Evolutionary conservation across 176 grass and related monocot species (phyloP).

Genomic region (Oryza meridionalis): DNA sequence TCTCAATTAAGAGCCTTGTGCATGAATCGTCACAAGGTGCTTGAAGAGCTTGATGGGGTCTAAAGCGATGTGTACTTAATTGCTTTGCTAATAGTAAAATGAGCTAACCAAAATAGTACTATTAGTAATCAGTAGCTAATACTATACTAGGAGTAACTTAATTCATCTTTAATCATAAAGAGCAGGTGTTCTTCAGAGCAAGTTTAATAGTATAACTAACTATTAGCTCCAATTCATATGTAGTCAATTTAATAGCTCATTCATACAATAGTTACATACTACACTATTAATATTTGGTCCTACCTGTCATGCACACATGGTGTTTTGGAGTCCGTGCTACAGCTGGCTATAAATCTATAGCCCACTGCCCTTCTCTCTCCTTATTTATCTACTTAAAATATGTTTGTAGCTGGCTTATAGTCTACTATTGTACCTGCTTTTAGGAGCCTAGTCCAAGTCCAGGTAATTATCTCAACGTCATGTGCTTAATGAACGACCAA

Average conservation of each 20-base stretch:
- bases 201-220: no score
- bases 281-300: no score
- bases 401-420: no score
- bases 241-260: no score
- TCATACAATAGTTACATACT: no score
- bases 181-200: not conserved
- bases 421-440: no score
- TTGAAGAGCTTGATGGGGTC: not conserved
- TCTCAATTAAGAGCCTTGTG: not conserved
- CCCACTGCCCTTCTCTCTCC: no score
- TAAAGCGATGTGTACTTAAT: not conserved
- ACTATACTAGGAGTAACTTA: not conserved
- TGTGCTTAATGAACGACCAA: not conserved
- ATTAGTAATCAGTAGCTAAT: not conserved
- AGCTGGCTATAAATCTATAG: no score
- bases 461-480: not conserved
- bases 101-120: not conserved
- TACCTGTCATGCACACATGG: no score
- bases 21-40: not conserved
- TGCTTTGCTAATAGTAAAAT: not conserved
- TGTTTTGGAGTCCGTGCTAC: no score
- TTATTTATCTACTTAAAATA: no score
- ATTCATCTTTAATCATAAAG: not conserved
- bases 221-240: no score
- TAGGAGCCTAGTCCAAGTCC: conserved; percentile 4